Percentiles rank a stretch among this genome's conserved stretches.
Evolutionary conservation across 305 asterid species (phyloP).

Genomic region (Vinca major): DNA sequence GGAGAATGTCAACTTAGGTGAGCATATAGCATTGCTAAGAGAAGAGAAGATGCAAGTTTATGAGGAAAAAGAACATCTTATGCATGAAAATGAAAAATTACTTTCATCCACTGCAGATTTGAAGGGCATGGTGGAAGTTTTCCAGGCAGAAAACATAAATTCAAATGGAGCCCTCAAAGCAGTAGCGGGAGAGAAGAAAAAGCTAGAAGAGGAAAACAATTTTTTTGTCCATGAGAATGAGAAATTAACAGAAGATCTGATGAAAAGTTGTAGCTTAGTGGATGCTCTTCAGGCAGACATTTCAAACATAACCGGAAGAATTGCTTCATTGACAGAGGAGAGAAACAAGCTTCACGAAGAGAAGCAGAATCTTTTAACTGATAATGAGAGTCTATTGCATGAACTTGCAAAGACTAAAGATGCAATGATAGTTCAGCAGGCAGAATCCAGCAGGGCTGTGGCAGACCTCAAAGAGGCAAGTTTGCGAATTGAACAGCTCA

Average conservation of each 20-base stretch:
- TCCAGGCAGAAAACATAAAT: conserved; percentile 40
- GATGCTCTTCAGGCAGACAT: conserved; percentile 51
- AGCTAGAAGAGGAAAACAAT: conserved; percentile 44
- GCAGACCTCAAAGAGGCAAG: conserved; percentile 50
- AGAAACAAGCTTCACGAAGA: conserved; percentile 50
- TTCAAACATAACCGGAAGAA: conserved; percentile 30
- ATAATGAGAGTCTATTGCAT: conserved; percentile 39
- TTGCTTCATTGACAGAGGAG: conserved; percentile 37
- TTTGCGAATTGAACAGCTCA: conserved; percentile 37
- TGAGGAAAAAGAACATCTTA: conserved; percentile 44
- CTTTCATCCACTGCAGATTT: conserved; percentile 38
- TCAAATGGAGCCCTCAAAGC: conserved; percentile 30
- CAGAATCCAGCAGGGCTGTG: conserved; percentile 38
- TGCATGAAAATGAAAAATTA: conserved; percentile 42
- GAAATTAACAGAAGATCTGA: conserved; percentile 41
- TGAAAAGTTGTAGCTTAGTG: conserved; percentile 33
- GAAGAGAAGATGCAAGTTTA: conserved; percentile 46
- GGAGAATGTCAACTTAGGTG: conserved; percentile 28
- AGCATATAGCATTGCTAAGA: conserved; percentile 29
- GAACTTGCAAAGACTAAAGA: conserved; percentile 37
- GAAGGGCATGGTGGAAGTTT: conserved; percentile 42
- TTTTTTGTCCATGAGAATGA: conserved; percentile 33
- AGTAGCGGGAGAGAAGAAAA: conserved; percentile 44
- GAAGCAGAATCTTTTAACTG: conserved; percentile 28
- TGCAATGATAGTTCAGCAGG: conserved; percentile 39